A percentile compares a stretch with the other conserved stretches of the same genome.
phyloP scores from a whole-genome alignment of 257 asterid genomes.

The Solanum virginianum region DNA sequence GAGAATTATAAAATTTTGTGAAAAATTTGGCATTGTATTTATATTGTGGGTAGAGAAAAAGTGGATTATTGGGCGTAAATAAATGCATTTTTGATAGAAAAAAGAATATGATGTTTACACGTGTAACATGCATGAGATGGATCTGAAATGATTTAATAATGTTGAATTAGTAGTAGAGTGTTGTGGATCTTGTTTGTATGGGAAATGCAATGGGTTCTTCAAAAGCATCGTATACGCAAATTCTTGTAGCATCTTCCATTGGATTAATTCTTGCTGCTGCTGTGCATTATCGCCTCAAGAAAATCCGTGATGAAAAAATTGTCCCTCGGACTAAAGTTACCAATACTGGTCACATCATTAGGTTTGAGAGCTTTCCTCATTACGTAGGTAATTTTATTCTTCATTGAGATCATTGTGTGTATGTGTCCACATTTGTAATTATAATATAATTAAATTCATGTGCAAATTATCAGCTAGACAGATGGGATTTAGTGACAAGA shows the following conservation, averaged over 20 bases:
- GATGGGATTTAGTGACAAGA: constrained; percentile 73
- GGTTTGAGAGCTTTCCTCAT: constrained; percentile 77
- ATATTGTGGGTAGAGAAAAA: no score
- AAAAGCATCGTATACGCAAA: constrained; percentile 36
- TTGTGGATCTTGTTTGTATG: not conserved
- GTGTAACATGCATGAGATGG: not conserved
- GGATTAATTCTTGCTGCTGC: constrained; percentile 73
- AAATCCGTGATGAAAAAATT: constrained; percentile 38
- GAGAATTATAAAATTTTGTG: no score
- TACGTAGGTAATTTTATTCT: constrained; percentile 60
- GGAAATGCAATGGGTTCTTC: not conserved
- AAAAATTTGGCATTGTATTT: no score
- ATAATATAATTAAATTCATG: no score
- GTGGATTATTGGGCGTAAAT: not conserved
- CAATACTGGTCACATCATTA: constrained; percentile 50
- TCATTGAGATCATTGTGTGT: not conserved
- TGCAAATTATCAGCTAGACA: constrained; percentile 51
- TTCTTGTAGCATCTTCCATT: constrained; percentile 63
- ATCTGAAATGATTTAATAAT: no score
- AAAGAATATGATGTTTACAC: not conserved
- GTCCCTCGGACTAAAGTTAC: constrained; percentile 45
- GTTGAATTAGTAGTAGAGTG: not conserved
- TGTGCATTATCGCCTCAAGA: constrained; percentile 57
- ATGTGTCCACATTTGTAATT: no score
- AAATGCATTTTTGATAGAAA: not conserved